These are phyloP conservation scores for Rhynchosporium graminicola DNA, from an alignment of 2,329 filamentous ascomycete genomes.

Conservation along the genomic window DNA sequence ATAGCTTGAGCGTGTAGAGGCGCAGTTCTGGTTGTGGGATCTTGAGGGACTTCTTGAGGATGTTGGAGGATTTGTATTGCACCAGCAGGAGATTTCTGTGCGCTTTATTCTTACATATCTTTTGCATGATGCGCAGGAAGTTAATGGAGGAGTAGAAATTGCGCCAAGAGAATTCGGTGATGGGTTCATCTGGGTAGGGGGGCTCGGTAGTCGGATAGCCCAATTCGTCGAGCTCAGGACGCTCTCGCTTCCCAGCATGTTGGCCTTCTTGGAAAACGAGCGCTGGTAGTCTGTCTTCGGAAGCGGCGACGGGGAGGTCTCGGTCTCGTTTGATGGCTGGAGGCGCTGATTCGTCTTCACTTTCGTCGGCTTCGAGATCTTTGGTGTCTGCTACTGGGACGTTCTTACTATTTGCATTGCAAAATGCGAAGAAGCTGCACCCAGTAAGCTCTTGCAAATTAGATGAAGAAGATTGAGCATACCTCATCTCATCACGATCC, in stretches of 20 bases:
- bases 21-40: constrained; percentile 85
- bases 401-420: constrained; percentile 65
- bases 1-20: constrained; percentile 94
- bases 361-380: constrained; percentile 35
- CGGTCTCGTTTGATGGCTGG: constrained; percentile 73
- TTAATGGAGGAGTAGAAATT: constrained; percentile 97
- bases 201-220: constrained; percentile 75
- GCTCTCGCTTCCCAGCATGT: constrained; percentile 30
- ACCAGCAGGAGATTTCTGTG: constrained; percentile 93
- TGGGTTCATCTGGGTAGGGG: constrained; percentile 63
- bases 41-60: constrained; percentile 87
- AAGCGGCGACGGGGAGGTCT: constrained; percentile 48
- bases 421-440: constrained; percentile 85
- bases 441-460: constrained; percentile 22
- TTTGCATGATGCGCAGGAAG: constrained; percentile 93
- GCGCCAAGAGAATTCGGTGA: constrained; percentile 87
- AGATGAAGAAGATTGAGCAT: constrained; percentile 35
- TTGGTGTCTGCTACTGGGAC: constrained; percentile 18
- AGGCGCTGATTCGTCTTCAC: constrained; percentile 78
- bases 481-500: constrained; percentile 81
- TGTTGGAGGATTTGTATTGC: constrained; percentile 91
- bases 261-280: constrained; percentile 38
- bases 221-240: constrained; percentile 77
- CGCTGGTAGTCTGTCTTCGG: constrained; percentile 40
- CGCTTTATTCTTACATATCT: constrained; percentile 93